These are phyloP conservation scores for Plasmodium adleri DNA, from an alignment of 169 alveolate species.

Conservation along the genomic window DNA sequence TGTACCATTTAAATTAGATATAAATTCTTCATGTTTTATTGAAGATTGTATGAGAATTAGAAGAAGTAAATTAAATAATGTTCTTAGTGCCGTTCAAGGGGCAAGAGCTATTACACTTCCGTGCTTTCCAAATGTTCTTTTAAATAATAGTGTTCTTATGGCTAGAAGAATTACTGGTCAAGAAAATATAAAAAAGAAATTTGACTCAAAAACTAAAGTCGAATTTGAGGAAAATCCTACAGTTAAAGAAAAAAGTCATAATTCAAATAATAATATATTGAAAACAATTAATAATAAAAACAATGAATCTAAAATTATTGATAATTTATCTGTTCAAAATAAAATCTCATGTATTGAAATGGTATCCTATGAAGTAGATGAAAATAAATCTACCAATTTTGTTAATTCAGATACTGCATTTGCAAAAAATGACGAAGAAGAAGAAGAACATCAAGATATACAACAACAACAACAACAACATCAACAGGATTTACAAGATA, in stretches of 20 bases:
- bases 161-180: constrained; percentile 23
- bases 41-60: constrained; percentile 68
- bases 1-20: constrained; percentile 78
- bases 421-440: constrained; percentile 19
- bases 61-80: constrained; percentile 63
- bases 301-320: not conserved
- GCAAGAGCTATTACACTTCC: constrained; percentile 76
- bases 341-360: constrained; percentile 15
- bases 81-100: constrained; percentile 39
- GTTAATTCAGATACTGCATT: constrained; percentile 45
- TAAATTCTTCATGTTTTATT: constrained; percentile 66
- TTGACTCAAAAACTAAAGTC: constrained; percentile 1
- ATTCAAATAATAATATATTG: not conserved
- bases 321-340: not conserved
- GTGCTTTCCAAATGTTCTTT: constrained; percentile 73
- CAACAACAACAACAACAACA: not conserved
- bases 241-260: not conserved
- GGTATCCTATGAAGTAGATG: constrained; percentile 26
- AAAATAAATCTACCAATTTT: constrained; percentile 43
- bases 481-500: not conserved
- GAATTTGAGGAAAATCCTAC: not conserved
- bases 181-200: constrained; percentile 37
- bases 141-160: constrained; percentile 67
- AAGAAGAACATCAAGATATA: constrained; percentile 1
- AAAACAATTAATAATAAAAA: constrained; percentile 5